Percentiles rank a stretch among this genome's conserved stretches.
These are phyloP conservation scores for Solanum sejunctum DNA, from an alignment of 257 asterid genomes.

Conservation along the genomic window DNA sequence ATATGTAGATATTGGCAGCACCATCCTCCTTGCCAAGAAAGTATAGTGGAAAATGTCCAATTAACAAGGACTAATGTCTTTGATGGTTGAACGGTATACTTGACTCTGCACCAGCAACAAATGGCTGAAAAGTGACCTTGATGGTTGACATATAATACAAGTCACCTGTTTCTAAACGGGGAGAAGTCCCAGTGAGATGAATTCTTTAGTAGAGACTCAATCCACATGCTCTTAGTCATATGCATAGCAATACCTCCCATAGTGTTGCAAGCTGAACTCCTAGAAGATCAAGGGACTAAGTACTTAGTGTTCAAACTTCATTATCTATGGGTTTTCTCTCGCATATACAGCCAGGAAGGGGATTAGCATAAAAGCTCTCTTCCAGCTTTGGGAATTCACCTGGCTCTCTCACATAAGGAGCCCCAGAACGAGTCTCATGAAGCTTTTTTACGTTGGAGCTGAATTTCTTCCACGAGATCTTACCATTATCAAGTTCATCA, in stretches of 20 bases:
- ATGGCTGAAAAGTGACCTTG: neutral
- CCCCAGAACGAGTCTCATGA: conserved; percentile 60
- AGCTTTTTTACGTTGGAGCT: conserved; percentile 62
- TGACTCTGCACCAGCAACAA: neutral
- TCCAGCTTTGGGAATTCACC: conserved; percentile 91
- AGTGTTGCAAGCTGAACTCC: neutral
- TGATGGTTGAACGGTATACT: neutral
- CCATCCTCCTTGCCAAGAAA: neutral
- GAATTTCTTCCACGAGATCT: conserved; percentile 71
- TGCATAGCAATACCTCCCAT: neutral
- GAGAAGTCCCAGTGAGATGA: neutral
- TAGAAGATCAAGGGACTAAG: neutral
- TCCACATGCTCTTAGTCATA: neutral
- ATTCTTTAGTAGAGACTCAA: neutral
- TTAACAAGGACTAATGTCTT: neutral
- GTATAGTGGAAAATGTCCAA: neutral
- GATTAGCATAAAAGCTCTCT: conserved; percentile 90
- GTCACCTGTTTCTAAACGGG: neutral
- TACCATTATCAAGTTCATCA: conserved; percentile 64
- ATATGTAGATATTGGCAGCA: neutral
- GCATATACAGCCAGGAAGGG: conserved; percentile 86
- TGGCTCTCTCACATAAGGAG: conserved; percentile 71
- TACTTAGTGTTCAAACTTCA: neutral
- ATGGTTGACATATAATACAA: neutral
- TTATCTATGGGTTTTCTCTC: conserved; percentile 39